phyloP scores from a whole-genome alignment of 192 early-diverging fungal genomes.

The Gigaspora rosea region DNA sequence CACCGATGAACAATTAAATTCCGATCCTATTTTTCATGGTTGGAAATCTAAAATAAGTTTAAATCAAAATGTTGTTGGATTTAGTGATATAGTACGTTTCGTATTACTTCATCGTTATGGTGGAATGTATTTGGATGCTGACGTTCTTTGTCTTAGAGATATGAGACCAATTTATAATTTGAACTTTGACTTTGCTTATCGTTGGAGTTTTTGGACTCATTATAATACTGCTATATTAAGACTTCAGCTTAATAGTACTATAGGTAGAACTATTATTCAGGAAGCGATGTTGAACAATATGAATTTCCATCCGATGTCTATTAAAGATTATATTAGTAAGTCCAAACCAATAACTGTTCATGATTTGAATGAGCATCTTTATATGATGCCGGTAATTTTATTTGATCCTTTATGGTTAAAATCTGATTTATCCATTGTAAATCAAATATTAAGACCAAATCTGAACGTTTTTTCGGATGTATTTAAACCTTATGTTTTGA shows the following conservation, averaged over 20 bases:
- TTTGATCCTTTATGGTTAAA: constrained; percentile 47
- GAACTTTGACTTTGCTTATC: constrained; percentile 40
- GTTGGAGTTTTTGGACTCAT: constrained; percentile 39
- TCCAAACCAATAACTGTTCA: constrained; percentile 25
- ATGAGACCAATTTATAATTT: constrained; percentile 41
- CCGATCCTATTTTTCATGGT: not conserved
- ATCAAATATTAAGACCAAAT: not conserved
- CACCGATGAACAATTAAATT: constrained; percentile 19
- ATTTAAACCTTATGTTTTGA: not conserved
- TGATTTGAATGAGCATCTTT: constrained; percentile 32
- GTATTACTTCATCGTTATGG: constrained; percentile 41
- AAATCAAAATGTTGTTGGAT: constrained; percentile 20
- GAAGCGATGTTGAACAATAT: constrained; percentile 32
- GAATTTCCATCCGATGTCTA: not conserved
- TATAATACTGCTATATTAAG: constrained; percentile 42
- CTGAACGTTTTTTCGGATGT: not conserved
- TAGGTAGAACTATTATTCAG: constrained; percentile 37
- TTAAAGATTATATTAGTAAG: constrained; percentile 23
- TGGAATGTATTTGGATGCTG: constrained; percentile 43
- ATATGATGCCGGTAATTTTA: constrained; percentile 35
- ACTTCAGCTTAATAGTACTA: constrained; percentile 32
- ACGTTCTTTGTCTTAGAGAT: constrained; percentile 39
- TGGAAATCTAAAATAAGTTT: not conserved
- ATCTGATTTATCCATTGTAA: constrained; percentile 22
- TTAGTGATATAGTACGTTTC: constrained; percentile 42